Percentiles rank a stretch among this genome's conserved stretches.
Evolutionary conservation across 257 asterid genomes (phyloP).

Genomic region (Salvia hispanica): DNA sequence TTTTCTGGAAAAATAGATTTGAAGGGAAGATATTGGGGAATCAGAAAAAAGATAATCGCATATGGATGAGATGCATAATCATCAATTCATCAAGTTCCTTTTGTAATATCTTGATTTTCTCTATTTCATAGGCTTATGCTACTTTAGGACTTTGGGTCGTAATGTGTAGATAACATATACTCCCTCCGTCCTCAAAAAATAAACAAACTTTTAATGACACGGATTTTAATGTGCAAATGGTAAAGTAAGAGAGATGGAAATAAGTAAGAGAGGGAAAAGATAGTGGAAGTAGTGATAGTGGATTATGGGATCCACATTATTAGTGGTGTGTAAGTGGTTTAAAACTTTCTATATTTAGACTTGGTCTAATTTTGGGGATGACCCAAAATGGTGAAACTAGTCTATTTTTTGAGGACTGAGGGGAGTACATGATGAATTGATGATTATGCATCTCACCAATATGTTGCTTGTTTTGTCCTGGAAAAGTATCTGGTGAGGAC

Average conservation of each 20-base stretch:
- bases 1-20: neutral
- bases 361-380: no score
- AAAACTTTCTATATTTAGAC: no score
- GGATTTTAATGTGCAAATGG: no score
- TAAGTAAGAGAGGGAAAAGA: no score
- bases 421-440: neutral
- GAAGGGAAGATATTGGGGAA: neutral
- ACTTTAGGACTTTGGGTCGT: neutral
- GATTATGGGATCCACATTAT: no score
- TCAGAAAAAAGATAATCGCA: neutral
- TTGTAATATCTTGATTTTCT: neutral
- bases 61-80: neutral
- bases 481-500: conserved; percentile 3
- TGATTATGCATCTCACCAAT: neutral
- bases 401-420: no score
- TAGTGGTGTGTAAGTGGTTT: no score
- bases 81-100: neutral
- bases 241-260: no score
- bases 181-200: no score
- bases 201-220: no score
- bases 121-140: neutral
- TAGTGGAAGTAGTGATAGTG: no score
- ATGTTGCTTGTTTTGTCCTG: neutral
- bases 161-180: neutral
- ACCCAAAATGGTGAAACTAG: no score